Conservation (phyloP, 208 protist species). For the Phytomonas sp. region DNA sequence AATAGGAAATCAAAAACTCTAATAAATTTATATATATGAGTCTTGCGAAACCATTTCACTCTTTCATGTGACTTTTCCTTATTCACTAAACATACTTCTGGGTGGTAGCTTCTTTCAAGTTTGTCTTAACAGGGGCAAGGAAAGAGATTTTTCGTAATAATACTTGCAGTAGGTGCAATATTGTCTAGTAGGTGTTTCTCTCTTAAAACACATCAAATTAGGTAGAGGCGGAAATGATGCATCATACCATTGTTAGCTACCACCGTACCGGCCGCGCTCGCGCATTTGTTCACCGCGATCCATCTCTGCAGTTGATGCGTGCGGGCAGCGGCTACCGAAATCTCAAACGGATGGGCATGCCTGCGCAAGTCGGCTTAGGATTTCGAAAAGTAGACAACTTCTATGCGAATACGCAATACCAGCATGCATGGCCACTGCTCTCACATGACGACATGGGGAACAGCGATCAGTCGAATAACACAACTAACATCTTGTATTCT, state of each 20-base stretch:
- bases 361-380: slow-evolving; percentile 33
- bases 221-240: slow-evolving; percentile 34
- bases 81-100: background rate
- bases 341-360: slow-evolving; percentile 78
- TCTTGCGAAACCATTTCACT: background rate
- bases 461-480: slow-evolving; percentile 86
- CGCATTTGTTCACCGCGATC: slow-evolving; percentile 77
- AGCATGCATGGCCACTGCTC: slow-evolving; percentile 86
- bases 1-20: background rate
- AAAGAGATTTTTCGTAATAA: background rate
- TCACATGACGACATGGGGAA: slow-evolving; percentile 86
- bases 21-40: slow-evolving; percentile 9
- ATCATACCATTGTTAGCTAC: slow-evolving; percentile 24
- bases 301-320: slow-evolving; percentile 58
- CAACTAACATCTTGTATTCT: slow-evolving; percentile 82
- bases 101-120: background rate
- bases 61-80: slow-evolving; percentile 3
- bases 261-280: slow-evolving; percentile 76
- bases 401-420: slow-evolving; percentile 77
- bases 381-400: slow-evolving; percentile 70
- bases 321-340: slow-evolving; percentile 56
- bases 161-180: slow-evolving; percentile 3
- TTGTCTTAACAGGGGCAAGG: background rate
- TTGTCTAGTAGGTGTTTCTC: slow-evolving; percentile 5
- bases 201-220: slow-evolving; percentile 9